Base-by-base conservation (phyloP, 1,139 yeast genomes). In the Blastobotrys arbuscula region DNA sequence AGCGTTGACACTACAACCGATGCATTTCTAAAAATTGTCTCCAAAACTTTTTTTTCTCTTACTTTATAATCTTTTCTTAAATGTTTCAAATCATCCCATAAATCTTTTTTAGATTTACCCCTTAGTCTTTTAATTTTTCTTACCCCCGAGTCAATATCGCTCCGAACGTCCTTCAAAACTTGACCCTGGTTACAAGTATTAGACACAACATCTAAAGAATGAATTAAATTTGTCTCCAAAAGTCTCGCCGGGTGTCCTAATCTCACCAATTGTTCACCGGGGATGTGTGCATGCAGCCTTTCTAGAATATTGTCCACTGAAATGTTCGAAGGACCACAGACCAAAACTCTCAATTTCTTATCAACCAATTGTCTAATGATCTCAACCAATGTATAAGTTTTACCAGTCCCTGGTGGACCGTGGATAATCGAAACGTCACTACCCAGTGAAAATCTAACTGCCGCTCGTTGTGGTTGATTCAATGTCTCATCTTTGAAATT, bases 241-340 rank as follows among this genome's bases (percentile, higher is more conserved):
- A 92, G 71, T 52, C 97, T 75, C 0, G 97, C 96, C 0, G 97
- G 97, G 63, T 92, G 97, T 0, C 98, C 98, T 38, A 92, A 76
- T 62, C 98, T 74, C 5, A 92, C 72, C 24, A 92, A 67, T 52
- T 79, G 67, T 45, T 74, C 74, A 8, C 77, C 81, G 1, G 78
- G 76, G 23, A 76, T 59, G 5, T 67, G 69, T 13, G 68, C 66
- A n/a, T 81, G 75, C 23, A 90, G 66, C 52, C 97, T 71, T 62
- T 90, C 97, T 45, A 89, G 67, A 28, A 92, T 85, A 0, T 95
- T 92, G 65, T 92, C 97, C 0, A 89, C 96, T 0, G 97, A 82
- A n/a, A 89, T 83, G 62, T 92, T 92, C 0, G 97, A 90, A 0
- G 97, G 96, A 0, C 97, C 97, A 68, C 97, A 90, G 0, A 92